Percentiles rank a stretch among this genome's conserved stretches.
phyloP scores from a whole-genome alignment of 768 basidiomycete species.

The Tylopilus rubrobrunneus region DNA sequence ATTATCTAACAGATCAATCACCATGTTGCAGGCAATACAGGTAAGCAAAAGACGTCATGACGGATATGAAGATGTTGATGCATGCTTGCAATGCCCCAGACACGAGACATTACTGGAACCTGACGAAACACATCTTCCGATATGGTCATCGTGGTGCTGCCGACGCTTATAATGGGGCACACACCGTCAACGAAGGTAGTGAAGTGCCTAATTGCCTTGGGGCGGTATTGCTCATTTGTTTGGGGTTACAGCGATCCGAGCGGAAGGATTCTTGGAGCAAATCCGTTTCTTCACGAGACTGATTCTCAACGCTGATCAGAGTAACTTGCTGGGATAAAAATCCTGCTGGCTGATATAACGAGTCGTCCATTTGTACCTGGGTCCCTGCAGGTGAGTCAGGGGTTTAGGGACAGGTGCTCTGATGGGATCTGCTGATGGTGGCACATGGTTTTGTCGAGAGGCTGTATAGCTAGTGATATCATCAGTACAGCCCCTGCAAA shows the following conservation, averaged over 20 bases:
- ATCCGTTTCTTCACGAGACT: conserved; percentile 32
- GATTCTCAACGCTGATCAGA: conserved; percentile 32
- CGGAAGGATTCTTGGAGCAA: conserved; percentile 27
- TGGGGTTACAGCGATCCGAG: conserved; percentile 23
- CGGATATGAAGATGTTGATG: conserved; percentile 21
- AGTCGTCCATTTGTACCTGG: not conserved
- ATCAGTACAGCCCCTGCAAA: not conserved
- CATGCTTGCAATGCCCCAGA: conserved; percentile 27
- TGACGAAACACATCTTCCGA: conserved; percentile 46
- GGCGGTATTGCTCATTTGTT: conserved; percentile 6
- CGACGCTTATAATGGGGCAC: conserved; percentile 35
- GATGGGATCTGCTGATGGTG: not conserved
- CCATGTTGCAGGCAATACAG: conserved; percentile 19
- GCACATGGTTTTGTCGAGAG: not conserved
- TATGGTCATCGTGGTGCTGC: conserved; percentile 33
- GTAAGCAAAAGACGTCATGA: conserved; percentile 13
- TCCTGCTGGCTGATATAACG: not conserved
- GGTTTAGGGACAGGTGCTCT: not conserved
- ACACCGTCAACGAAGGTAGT: conserved; percentile 28
- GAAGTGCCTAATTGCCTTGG: not conserved
- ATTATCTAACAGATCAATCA: conserved; percentile 2
- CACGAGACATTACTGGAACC: conserved; percentile 43
- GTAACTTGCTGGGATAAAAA: conserved; percentile 17
- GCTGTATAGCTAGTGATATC: not conserved
- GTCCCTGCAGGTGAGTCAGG: not conserved